Evolutionary conservation across 768 basidiomycete genomes (phyloP).

Genomic region (Amanita inopinata): DNA sequence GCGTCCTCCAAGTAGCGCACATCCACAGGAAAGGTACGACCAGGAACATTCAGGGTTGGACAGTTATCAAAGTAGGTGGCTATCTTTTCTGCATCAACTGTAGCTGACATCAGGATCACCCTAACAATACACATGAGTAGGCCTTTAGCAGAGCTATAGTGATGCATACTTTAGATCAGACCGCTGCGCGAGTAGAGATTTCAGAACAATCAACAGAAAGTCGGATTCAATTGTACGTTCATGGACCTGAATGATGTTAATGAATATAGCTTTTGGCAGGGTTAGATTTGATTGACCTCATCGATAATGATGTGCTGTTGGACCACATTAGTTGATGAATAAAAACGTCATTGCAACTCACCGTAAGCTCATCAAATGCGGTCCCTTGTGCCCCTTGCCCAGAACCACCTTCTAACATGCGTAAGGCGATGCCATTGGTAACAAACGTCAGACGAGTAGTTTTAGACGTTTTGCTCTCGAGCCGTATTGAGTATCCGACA

Average conservation of each 20-base stretch:
- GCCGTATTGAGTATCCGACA: constrained; percentile 89
- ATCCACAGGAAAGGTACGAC: constrained; percentile 90
- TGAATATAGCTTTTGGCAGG: constrained; percentile 2
- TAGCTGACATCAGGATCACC: constrained; percentile 95
- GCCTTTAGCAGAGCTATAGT: background rate
- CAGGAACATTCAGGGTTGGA: constrained; percentile 81
- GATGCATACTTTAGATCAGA: constrained; percentile 70
- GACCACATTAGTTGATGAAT: constrained; percentile 2
- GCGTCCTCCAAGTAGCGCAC: constrained; percentile 85
- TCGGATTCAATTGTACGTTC: constrained; percentile 97
- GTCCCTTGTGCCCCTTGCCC: constrained; percentile 61
- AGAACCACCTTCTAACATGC: constrained; percentile 89
- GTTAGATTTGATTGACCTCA: constrained; percentile 42
- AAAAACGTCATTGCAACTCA: constrained; percentile 23
- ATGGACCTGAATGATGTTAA: constrained; percentile 55
- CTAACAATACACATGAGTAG: constrained; percentile 26
- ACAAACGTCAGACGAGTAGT: constrained; percentile 78
- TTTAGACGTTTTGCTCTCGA: constrained; percentile 79
- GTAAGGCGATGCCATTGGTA: constrained; percentile 89
- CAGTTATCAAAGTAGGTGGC: constrained; percentile 82
- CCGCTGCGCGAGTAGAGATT: constrained; percentile 65
- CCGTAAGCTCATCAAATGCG: constrained; percentile 93
- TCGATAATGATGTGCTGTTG: constrained; percentile 91
- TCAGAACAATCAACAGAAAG: constrained; percentile 90
- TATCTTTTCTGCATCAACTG: constrained; percentile 85